phyloP scores from a whole-genome alignment of 306 rosid genomes.

The Glycine soja region DNA sequence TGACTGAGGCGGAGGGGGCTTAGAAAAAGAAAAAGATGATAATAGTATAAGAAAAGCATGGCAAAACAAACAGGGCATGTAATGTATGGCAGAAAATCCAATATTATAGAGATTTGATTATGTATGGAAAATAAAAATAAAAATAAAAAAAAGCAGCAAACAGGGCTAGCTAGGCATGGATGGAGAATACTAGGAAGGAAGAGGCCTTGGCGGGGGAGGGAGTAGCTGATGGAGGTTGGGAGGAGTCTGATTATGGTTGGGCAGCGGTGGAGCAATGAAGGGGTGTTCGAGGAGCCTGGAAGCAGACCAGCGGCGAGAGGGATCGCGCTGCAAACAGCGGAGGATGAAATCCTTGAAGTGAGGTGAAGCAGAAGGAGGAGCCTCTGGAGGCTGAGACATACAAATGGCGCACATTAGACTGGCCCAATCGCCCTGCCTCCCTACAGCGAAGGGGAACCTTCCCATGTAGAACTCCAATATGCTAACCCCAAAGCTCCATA shows the following conservation, averaged over 20 bases:
- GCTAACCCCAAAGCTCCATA: slow-evolving; percentile 62
- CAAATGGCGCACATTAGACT: slow-evolving; percentile 95
- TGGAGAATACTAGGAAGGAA: slow-evolving; percentile 41
- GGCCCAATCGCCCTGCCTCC: slow-evolving; percentile 89
- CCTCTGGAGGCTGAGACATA: slow-evolving; percentile 97
- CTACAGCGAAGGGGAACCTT: slow-evolving; percentile 83
- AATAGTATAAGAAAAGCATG: too few species aligned
- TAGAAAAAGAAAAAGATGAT: too few species aligned
- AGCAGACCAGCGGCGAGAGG: slow-evolving; percentile 73
- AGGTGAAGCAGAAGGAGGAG: slow-evolving; percentile 69
- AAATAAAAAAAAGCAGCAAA: neutral
- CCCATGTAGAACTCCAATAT: slow-evolving; percentile 91
- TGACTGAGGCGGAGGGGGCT: too few species aligned
- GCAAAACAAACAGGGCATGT: too few species aligned
- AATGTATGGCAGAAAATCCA: neutral
- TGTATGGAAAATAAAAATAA: slow-evolving; percentile 24
- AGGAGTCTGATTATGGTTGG: slow-evolving; percentile 32
- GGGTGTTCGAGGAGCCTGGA: slow-evolving; percentile 67
- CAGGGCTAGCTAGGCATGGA: neutral
- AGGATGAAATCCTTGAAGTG: slow-evolving; percentile 75
- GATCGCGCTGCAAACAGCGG: slow-evolving; percentile 86
- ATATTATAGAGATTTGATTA: slow-evolving; percentile 6
- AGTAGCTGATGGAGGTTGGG: slow-evolving; percentile 51
- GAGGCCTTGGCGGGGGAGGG: slow-evolving; percentile 75
- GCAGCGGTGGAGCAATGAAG: slow-evolving; percentile 54